phyloP scores from a whole-genome alignment of 192 early-diverging fungal genomes.

The Mortierella claussenii region DNA sequence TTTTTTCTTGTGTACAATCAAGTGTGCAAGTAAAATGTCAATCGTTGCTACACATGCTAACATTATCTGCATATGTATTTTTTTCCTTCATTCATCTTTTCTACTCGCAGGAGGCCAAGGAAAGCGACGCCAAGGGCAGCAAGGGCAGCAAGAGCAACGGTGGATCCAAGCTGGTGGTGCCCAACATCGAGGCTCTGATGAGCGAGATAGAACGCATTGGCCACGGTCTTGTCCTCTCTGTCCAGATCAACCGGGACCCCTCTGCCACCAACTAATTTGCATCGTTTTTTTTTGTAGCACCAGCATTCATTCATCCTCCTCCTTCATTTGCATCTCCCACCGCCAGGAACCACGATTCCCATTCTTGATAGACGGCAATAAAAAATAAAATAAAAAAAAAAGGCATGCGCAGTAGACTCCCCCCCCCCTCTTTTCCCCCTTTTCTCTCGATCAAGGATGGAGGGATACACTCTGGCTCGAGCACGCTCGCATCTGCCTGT shows the following conservation, averaged over 20 bases:
- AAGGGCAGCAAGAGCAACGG: constrained; percentile 37
- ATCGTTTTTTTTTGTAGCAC: constrained; percentile 1
- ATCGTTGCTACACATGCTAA: too few species aligned
- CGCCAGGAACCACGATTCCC: background rate
- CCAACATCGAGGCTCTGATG: constrained; percentile 72
- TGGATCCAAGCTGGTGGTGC: constrained; percentile 59
- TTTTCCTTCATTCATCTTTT: background rate
- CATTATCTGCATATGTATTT: too few species aligned
- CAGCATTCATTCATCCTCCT: too few species aligned
- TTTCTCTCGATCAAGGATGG: too few species aligned
- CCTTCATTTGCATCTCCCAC: background rate
- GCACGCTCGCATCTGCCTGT: too few species aligned
- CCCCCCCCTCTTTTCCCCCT: background rate
- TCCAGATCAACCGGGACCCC: constrained; percentile 41
- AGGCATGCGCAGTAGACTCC: background rate
- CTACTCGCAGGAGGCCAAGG: constrained; percentile 28
- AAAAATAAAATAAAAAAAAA: constrained; percentile 2
- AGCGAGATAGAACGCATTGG: constrained; percentile 77
- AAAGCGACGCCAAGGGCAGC: constrained; percentile 22
- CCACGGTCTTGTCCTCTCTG: constrained; percentile 57
- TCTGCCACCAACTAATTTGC: constrained; percentile 17
- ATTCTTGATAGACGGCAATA: background rate
- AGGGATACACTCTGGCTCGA: too few species aligned
- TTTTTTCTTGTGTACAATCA: too few species aligned
- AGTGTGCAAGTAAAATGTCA: too few species aligned